Base-by-base conservation (phyloP, 164 flowering plant genomes). In the Sextonia rubra region DNA sequence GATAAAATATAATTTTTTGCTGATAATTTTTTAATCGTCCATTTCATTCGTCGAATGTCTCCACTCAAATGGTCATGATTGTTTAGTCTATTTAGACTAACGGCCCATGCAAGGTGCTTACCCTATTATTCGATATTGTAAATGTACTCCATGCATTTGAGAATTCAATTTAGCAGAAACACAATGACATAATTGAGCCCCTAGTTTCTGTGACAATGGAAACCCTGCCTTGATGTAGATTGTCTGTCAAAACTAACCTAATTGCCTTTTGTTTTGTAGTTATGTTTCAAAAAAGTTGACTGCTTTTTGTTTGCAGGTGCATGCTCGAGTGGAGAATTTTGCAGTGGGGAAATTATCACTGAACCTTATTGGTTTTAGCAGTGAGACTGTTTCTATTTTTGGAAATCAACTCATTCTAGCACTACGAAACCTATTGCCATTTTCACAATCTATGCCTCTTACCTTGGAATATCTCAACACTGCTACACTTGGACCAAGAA, bases 301-400 rank as follows among this genome's bases (percentile, higher is more conserved):
- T 64, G 17, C 64, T 22, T 44, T 71, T 48, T 9, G 29, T 32
- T 61, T 64, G 74, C 88, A 95, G 99, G 97, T 95, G 68, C 91
- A 95, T 83, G 79, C 86, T 44, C 86, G 98, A 76, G 84, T 82
- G 47, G 97, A 88, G 20, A 44, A 82, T 71, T 72, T 85, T 74
- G 93, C 94, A 37, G 87, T 95, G n/a, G 99, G 99, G 74, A 95
- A 90, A 84, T 84, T 95, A 58, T 90, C 99, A 4, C 75, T 93
- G 48, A 93, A 95, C 77, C 90, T 95, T 18, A 84, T 91, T 12
- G 77, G 88, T 74, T 82, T 95, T 27, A 88, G 22, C 83, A 85
- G 80, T 69, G 98, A 93, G 79, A 89, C 80, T 71, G 76, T 80
- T 25, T 82, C 91, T 29, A 72, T 90, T 3, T 93, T 91, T 77